Conservation (phyloP, 371 early-diverging fungal species). For the Mortierella sp. region DNA sequence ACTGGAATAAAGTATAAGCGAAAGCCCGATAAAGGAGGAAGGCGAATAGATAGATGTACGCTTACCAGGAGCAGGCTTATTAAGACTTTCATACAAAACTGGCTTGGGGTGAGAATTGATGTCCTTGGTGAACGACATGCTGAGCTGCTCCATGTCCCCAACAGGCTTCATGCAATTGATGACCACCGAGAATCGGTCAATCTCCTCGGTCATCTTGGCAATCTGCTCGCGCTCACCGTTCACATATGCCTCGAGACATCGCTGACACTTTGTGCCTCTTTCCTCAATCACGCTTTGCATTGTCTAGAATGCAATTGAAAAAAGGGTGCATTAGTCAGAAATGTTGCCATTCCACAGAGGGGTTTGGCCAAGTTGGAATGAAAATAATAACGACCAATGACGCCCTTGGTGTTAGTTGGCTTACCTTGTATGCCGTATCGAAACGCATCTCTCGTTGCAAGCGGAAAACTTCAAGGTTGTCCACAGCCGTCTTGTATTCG, state of each 20-base stretch:
- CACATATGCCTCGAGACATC: conserved; percentile 60
- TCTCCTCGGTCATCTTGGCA: conserved; percentile 52
- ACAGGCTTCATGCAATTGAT: conserved; percentile 56
- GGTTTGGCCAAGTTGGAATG: not conserved
- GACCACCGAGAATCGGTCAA: conserved; percentile 35
- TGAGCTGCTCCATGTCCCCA: conserved; percentile 54
- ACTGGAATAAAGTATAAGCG: conserved; percentile 8
- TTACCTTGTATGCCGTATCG: conserved; percentile 62
- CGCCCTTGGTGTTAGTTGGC: not conserved
- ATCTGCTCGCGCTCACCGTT: conserved; percentile 59
- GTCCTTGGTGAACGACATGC: conserved; percentile 60
- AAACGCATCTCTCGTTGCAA: conserved; percentile 62
- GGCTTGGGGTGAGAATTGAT: conserved; percentile 60
- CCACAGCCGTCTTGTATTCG: conserved; percentile 71
- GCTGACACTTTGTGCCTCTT: conserved; percentile 56
- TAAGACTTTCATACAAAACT: conserved; percentile 66
- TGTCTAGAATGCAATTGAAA: conserved; percentile 45
- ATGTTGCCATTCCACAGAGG: not conserved
- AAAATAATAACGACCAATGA: not conserved
- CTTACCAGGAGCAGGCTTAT: conserved; percentile 45
- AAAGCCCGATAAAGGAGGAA: not conserved
- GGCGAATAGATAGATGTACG: not conserved
- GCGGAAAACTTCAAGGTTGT: conserved; percentile 64
- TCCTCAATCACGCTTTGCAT: conserved; percentile 65
- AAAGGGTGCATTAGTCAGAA: not conserved